These are phyloP conservation scores for Plasmodium vivax DNA, from an alignment of 169 alveolate species.

Conservation along the genomic window DNA sequence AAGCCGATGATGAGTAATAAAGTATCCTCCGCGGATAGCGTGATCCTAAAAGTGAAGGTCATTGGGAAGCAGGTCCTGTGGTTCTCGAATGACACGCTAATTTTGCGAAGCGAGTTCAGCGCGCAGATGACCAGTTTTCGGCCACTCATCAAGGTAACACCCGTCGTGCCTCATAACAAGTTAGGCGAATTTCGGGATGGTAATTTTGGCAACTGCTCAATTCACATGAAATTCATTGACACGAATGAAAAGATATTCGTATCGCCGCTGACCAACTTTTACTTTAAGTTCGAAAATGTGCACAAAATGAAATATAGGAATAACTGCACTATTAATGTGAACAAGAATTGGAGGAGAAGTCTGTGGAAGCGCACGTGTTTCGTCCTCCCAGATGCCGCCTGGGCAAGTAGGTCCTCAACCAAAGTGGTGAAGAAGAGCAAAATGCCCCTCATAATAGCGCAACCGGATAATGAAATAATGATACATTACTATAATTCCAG, in stretches of 20 bases:
- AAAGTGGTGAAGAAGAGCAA: neutral
- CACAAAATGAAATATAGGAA: constrained; percentile 64
- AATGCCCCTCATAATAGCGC: constrained; percentile 58
- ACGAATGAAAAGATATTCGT: constrained; percentile 22
- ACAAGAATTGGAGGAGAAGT: constrained; percentile 19
- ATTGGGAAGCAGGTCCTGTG: constrained; percentile 67
- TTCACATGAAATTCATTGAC: constrained; percentile 48
- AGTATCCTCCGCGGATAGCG: neutral
- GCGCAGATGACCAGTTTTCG: constrained; percentile 8
- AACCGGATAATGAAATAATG: constrained; percentile 24
- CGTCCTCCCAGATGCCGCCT: constrained; percentile 29
- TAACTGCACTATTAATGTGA: constrained; percentile 1
- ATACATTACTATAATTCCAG: constrained; percentile 18
- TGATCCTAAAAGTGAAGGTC: constrained; percentile 27
- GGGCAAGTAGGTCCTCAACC: neutral
- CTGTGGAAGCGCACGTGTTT: constrained; percentile 61
- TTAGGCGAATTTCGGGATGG: neutral
- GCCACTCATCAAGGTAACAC: constrained; percentile 41
- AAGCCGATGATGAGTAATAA: constrained; percentile 7
- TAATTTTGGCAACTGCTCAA: neutral
- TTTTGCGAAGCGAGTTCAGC: constrained; percentile 28
- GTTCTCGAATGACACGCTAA: constrained; percentile 35
- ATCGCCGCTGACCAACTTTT: constrained; percentile 28
- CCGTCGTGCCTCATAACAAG: neutral
- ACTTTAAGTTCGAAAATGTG: constrained; percentile 56